These are phyloP conservation scores for Boletus eberwhitei DNA, from an alignment of 768 basidiomycete genomes.

Conservation along the genomic window DNA sequence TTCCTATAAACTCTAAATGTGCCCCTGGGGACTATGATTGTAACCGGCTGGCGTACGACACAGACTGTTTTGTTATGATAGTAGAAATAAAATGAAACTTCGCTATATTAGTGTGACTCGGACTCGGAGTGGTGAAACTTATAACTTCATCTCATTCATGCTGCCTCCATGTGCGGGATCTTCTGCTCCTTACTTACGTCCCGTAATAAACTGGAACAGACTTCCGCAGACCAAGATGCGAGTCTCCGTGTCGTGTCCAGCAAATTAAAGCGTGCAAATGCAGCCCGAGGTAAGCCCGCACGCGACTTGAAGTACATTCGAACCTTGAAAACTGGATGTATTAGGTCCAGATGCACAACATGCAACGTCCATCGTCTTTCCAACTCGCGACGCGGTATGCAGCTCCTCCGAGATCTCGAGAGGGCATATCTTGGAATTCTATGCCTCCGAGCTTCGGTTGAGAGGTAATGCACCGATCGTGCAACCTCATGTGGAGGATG, in stretches of 20 bases:
- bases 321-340: not conserved
- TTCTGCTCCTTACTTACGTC: constrained; percentile 42
- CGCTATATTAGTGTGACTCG: not conserved
- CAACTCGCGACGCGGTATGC: constrained; percentile 5
- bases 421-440: constrained; percentile 46
- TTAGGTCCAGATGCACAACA: constrained; percentile 67
- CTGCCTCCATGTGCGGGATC: constrained; percentile 64
- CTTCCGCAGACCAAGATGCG: constrained; percentile 5
- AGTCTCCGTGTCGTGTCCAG: constrained; percentile 24
- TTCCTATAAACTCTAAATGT: constrained; percentile 17
- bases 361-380: constrained; percentile 23
- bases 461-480: constrained; percentile 54
- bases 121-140: too few species aligned
- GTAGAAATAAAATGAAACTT: constrained; percentile 12
- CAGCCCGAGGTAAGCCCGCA: constrained; percentile 47
- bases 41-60: constrained; percentile 14
- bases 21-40: constrained; percentile 6
- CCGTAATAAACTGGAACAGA: constrained; percentile 8
- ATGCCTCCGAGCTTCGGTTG: constrained; percentile 72
- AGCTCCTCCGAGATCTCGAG: not conserved
- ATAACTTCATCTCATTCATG: not conserved
- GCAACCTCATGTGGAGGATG: constrained; percentile 65
- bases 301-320: not conserved
- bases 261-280: constrained; percentile 48
- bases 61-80: constrained; percentile 11